Conservation (phyloP, 2,329 filamentous ascomycete genomes). For the Penicillium sp. region DNA sequence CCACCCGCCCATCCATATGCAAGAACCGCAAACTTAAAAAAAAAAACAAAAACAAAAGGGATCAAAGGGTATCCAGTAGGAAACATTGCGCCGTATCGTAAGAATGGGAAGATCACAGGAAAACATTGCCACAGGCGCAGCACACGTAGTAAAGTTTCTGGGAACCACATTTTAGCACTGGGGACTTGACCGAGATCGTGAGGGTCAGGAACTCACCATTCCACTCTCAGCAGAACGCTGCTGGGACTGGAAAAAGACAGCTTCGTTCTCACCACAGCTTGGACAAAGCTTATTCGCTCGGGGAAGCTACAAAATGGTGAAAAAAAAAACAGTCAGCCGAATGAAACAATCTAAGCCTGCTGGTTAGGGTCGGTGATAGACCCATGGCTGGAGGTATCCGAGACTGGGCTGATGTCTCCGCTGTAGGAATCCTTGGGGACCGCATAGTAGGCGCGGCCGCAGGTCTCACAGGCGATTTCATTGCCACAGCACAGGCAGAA, state of each 20-base stretch:
- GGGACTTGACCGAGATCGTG: neutral
- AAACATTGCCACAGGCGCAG: conserved; percentile 90
- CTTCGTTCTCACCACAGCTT: conserved; percentile 82
- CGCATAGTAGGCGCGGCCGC: conserved; percentile 48
- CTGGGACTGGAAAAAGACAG: conserved; percentile 98
- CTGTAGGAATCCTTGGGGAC: conserved; percentile 24
- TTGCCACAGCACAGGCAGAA: conserved; percentile 66
- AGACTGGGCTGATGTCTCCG: conserved; percentile 20
- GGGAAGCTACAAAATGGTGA: conserved; percentile 71
- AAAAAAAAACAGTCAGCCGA: conserved; percentile 41
- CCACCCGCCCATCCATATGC: conserved; percentile 22
- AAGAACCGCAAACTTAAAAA: conserved; percentile 23
- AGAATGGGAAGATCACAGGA: conserved; percentile 48
- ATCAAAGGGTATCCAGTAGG: conserved; percentile 40
- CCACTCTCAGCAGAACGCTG: conserved; percentile 96
- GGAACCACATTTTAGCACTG: neutral
- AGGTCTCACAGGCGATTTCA: conserved; percentile 61
- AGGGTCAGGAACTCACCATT: conserved; percentile 72
- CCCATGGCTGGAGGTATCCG: neutral
- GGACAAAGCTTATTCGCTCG: conserved; percentile 86
- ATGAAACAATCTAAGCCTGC: conserved; percentile 24
- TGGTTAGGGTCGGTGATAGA: conserved; percentile 15
- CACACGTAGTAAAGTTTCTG: conserved; percentile 95
- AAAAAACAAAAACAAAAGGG: conserved; percentile 7
- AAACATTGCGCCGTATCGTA: conserved; percentile 28